Conservation (phyloP, 2,329 filamentous ascomycete genomes). For the Pseudogymnoascus sp. region DNA sequence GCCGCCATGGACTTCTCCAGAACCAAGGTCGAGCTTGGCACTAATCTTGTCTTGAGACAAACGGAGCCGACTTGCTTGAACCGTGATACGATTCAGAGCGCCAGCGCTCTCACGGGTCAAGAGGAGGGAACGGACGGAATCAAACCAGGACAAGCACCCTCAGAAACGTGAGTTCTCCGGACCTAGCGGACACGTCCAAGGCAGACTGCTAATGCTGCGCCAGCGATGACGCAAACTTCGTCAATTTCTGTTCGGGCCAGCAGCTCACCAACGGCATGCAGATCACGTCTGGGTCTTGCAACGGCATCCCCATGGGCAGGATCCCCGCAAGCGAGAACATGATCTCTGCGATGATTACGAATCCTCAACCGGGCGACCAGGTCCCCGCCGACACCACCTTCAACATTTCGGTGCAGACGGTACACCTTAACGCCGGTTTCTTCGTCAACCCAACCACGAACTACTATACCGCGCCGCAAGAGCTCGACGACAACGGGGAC, state of each 20-base stretch:
- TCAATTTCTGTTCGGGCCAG: slow-evolving; percentile 53
- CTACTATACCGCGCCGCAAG: slow-evolving; percentile 29
- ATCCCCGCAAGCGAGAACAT: slow-evolving; percentile 46
- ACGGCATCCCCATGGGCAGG: slow-evolving; percentile 46
- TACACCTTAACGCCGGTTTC: slow-evolving; percentile 25
- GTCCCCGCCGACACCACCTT: slow-evolving; percentile 33
- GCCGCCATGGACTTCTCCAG: not conserved
- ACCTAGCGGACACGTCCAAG: not conserved
- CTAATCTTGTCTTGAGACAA: not conserved
- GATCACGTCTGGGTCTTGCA: slow-evolving; percentile 46
- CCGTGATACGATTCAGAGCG: not conserved
- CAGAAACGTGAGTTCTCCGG: slow-evolving; percentile 36
- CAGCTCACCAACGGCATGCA: slow-evolving; percentile 51
- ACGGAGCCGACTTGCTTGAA: not conserved
- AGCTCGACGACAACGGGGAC: slow-evolving; percentile 26
- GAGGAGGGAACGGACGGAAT: not conserved
- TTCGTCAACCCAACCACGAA: slow-evolving; percentile 29
- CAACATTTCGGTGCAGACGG: slow-evolving; percentile 23
- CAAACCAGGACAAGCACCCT: slow-evolving; percentile 34
- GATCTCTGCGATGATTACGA: slow-evolving; percentile 48
- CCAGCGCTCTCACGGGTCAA: not conserved
- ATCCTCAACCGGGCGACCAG: slow-evolving; percentile 38
- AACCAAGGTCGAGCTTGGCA: not conserved
- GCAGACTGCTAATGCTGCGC: slow-evolving; percentile 24
- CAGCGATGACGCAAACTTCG: slow-evolving; percentile 46